Evolutionary conservation across 1,284 basidiomycete genomes (phyloP), one percentile per base, ranked within the genome.

Genomic region (Entoloma clypeatum): DNA sequence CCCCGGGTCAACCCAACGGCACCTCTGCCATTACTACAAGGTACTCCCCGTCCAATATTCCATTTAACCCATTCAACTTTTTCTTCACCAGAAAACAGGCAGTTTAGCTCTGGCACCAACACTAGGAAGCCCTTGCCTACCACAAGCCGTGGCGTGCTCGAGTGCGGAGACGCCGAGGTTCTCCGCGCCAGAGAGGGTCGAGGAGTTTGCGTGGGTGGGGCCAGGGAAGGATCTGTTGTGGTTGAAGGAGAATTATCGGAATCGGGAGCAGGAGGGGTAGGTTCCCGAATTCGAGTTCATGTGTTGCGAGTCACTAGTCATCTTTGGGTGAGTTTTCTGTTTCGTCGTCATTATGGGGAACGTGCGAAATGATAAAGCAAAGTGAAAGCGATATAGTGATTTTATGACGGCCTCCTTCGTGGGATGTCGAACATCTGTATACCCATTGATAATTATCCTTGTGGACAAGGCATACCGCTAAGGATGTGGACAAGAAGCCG

Each of bases 21-120:
- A 48, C 44, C 44, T 41, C 3, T 56, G 54, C 23, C 44, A 41
- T 26, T 57, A 56, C 31, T 47, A 52, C 37, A 57, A 57, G 37
- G 55, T 54, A 36, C 10, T 36, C 25, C 16, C 13, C 17, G 23
- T 6, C 17, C 10, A 21, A 13, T 36, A 24, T 23, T 3, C 24
- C 17, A 18, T 24, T 19, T 16, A 3, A 7, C 7, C 4, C 13
- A 8, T 3, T 39, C n/a, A 11, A 14, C 25, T 18, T 19, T 17
- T 29, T 22, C 33, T 17, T 10, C 7, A 30, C 21, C 34, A 19
- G 35, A 10, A 8, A 5, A 14, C 27, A 7, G 17, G 28, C 7
- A 58, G 56, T 19, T 10, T 3, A 36, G 44, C 52, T 14, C 17
- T 55, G 19, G 49, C 48, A 5, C 18, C 36, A 7, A 30, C 30